Percentiles rank a stretch among this genome's conserved stretches.
phyloP scores from a whole-genome alignment of 768 basidiomycete genomes.

The Suillus subluteus region DNA sequence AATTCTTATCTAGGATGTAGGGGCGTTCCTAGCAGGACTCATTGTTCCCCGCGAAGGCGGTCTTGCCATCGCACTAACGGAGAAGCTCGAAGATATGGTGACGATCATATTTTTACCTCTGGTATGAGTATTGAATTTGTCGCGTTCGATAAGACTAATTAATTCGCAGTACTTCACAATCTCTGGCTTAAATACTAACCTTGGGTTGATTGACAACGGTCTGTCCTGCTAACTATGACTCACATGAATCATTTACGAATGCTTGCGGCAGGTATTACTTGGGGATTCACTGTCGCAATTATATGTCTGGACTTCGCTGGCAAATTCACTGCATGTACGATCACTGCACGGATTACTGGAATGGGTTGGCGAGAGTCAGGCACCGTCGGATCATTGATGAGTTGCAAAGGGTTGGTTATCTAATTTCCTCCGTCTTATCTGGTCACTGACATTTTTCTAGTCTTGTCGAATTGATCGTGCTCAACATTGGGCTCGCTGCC shows the following conservation, averaged over 20 bases:
- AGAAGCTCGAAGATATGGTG: constrained; percentile 95
- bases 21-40: constrained; percentile 81
- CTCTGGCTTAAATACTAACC: constrained; percentile 90
- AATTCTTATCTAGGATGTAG: constrained; percentile 33
- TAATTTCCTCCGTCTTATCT: constrained; percentile 18
- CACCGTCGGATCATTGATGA: constrained; percentile 92
- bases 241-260: neutral
- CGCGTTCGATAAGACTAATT: constrained; percentile 7
- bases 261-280: constrained; percentile 60
- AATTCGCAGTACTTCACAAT: constrained; percentile 83
- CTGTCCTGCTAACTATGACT: constrained; percentile 7
- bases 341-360: constrained; percentile 67
- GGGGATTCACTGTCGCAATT: constrained; percentile 87
- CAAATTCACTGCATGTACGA: constrained; percentile 84
- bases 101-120: constrained; percentile 88
- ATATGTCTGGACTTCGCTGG: constrained; percentile 78
- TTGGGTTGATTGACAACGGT: constrained; percentile 84
- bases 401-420: constrained; percentile 83
- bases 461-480: constrained; percentile 91
- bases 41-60: constrained; percentile 89
- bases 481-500: constrained; percentile 88
- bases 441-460: constrained; percentile 37
- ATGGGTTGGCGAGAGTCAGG: constrained; percentile 83
- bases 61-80: constrained; percentile 81
- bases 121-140: constrained; percentile 45